Conservation (phyloP, 2,329 filamentous ascomycete genomes). For the Septoria petroselini region DNA sequence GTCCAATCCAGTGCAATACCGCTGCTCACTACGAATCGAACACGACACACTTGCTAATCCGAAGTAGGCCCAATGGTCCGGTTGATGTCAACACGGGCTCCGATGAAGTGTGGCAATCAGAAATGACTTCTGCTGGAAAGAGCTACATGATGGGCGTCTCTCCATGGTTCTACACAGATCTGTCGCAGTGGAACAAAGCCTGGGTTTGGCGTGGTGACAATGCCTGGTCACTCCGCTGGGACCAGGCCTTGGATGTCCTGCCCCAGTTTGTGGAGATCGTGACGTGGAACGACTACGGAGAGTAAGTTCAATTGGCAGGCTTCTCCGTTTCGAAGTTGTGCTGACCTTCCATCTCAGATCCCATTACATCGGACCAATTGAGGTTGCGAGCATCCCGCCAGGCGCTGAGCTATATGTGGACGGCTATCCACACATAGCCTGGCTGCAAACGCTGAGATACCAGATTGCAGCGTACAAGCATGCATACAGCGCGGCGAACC, state of each 20-base stretch:
- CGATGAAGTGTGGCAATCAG: conserved; percentile 43
- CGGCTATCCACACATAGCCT: conserved; percentile 51
- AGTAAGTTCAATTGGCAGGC: conserved; percentile 33
- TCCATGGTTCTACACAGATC: conserved; percentile 56
- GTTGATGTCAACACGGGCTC: conserved; percentile 51
- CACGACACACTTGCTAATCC: background rate
- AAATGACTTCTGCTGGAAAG: conserved; percentile 40
- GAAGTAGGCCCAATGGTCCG: conserved; percentile 41
- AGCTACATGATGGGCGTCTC: conserved; percentile 51
- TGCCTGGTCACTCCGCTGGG: conserved; percentile 58
- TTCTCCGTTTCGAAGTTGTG: too few species aligned
- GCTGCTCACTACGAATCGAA: too few species aligned
- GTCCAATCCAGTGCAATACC: too few species aligned
- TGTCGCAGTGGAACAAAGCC: conserved; percentile 57
- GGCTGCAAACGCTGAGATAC: conserved; percentile 50
- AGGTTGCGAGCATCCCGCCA: conserved; percentile 31
- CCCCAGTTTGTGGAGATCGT: conserved; percentile 57
- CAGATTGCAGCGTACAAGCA: conserved; percentile 53
- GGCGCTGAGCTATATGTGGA: conserved; percentile 51
- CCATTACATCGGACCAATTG: conserved; percentile 49
- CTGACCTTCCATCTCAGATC: conserved; percentile 30
- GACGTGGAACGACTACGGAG: conserved; percentile 61
- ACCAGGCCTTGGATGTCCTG: conserved; percentile 49
- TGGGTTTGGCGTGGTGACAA: conserved; percentile 63
- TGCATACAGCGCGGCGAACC: conserved; percentile 32